Conservation (phyloP, 495 filamentous ascomycete genomes). For the Hypoxylon fuscum region DNA sequence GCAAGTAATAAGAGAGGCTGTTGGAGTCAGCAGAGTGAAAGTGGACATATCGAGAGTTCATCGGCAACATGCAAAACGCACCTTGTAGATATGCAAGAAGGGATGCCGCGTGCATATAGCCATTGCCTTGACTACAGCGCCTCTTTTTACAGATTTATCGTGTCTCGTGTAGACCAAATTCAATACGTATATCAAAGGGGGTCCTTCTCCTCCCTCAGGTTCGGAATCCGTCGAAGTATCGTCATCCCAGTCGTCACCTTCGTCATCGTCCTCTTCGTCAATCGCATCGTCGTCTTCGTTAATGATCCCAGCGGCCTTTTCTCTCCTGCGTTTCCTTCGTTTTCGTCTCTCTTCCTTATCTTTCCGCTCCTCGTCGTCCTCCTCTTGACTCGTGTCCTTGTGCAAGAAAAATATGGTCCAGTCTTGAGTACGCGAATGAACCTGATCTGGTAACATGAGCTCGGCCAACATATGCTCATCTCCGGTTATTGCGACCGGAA, state of each 20-base stretch:
- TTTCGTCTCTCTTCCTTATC: constrained; percentile 61
- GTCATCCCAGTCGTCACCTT: constrained; percentile 65
- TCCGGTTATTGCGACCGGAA: constrained; percentile 91
- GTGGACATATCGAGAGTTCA: constrained; percentile 3
- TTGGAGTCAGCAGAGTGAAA: constrained; percentile 36
- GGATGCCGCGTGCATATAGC: constrained; percentile 98
- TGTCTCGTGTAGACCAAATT: constrained; percentile 99
- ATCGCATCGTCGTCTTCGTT: constrained; percentile 59
- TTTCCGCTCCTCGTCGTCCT: constrained; percentile 69
- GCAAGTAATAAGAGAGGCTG: constrained; percentile 94
- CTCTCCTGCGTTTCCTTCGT: constrained; percentile 52
- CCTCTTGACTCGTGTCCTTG: constrained; percentile 85
- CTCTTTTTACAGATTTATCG: constrained; percentile 89
- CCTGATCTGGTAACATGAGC: constrained; percentile 98
- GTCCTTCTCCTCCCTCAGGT: constrained; percentile 74
- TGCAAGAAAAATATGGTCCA: constrained; percentile 99
- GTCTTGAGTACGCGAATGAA: constrained; percentile 92
- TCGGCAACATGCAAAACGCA: constrained; percentile 45
- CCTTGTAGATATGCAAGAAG: constrained; percentile 99
- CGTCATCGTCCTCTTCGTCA: constrained; percentile 51
- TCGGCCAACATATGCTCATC: constrained; percentile 98
- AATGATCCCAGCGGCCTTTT: constrained; percentile 63
- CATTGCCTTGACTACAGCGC: constrained; percentile 97
- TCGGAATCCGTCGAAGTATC: constrained; percentile 65
- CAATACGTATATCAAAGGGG: constrained; percentile 96